Conservation (phyloP, 805 yeast species). For the Brettanomyces bruxellensis region DNA sequence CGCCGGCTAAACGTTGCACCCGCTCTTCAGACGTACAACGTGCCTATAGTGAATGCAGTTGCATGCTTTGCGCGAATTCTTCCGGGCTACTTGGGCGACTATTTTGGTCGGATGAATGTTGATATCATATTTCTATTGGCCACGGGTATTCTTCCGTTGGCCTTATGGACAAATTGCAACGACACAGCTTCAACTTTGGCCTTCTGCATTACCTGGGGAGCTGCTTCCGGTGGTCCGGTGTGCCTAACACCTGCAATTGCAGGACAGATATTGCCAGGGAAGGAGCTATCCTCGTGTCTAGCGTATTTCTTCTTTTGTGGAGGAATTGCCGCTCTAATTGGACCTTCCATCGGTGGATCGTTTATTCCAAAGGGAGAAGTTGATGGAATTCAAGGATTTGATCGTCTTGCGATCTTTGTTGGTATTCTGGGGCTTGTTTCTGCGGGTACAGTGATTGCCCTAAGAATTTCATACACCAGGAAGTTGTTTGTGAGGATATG, state of each 20-base stretch:
- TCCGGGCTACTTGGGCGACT: slow-evolving; percentile 41
- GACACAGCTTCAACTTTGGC: slow-evolving; percentile 29
- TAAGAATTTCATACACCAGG: slow-evolving; percentile 5
- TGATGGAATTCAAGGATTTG: slow-evolving; percentile 17
- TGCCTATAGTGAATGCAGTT: slow-evolving; percentile 32
- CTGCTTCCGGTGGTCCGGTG: slow-evolving; percentile 26
- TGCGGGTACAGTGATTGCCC: slow-evolving; percentile 2
- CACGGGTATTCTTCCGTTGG: slow-evolving; percentile 28
- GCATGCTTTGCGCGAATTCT: slow-evolving; percentile 41
- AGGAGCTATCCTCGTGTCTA: slow-evolving; percentile 25
- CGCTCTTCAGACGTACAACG: slow-evolving; percentile 40
- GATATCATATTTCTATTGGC: slow-evolving; percentile 24
- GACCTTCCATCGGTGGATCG: slow-evolving; percentile 27
- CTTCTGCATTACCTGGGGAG: slow-evolving; percentile 26
- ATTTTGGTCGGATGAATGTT: slow-evolving; percentile 31
- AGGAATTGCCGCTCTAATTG: slow-evolving; percentile 24
- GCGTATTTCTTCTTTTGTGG: slow-evolving; percentile 21
- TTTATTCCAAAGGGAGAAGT: slow-evolving; percentile 21
- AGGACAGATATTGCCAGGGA: slow-evolving; percentile 26
- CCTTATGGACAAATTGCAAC: slow-evolving; percentile 42
- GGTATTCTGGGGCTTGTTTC: slow-evolving; percentile 21
- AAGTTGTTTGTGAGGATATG: not conserved
- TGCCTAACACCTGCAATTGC: slow-evolving; percentile 26
- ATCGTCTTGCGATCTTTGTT: slow-evolving; percentile 22
- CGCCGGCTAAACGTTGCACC: slow-evolving; percentile 41